phyloP scores from a whole-genome alignment of 257 asterid genomes.

The Petunia secreta region DNA sequence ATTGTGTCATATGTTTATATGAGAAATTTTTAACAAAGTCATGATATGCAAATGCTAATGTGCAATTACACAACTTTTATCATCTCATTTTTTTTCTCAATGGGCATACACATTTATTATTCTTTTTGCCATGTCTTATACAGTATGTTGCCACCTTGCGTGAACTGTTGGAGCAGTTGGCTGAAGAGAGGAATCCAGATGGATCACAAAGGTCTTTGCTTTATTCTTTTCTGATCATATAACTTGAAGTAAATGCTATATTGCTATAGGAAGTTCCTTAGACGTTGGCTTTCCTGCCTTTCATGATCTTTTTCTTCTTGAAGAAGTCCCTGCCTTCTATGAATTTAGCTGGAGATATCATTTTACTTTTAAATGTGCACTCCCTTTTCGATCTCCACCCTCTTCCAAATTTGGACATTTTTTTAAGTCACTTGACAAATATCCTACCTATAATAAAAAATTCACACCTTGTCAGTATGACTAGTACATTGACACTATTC shows the following conservation, averaged over 20 bases:
- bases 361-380: not conserved
- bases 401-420: slow-evolving; percentile 14
- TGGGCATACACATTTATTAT: slow-evolving; percentile 22
- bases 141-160: slow-evolving; percentile 88
- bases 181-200: slow-evolving; percentile 73
- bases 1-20: not conserved
- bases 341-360: not conserved
- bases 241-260: not conserved
- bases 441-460: not conserved
- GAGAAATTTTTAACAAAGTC: slow-evolving; percentile 13
- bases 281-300: not conserved
- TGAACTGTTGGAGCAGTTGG: slow-evolving; percentile 89
- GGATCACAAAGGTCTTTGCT: slow-evolving; percentile 77
- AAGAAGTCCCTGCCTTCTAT: not conserved
- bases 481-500: not conserved
- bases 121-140: slow-evolving; percentile 28
- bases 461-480: not conserved
- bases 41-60: slow-evolving; percentile 22
- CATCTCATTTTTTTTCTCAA: not conserved
- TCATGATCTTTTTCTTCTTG: not conserved
- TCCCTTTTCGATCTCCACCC: not conserved
- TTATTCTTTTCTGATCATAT: slow-evolving; percentile 16
- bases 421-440: not conserved
- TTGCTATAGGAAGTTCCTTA: not conserved
- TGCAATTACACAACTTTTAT: not conserved